Conservation (phyloP, 176 grass and related monocot genomes). For the Musa troglodytarum region DNA sequence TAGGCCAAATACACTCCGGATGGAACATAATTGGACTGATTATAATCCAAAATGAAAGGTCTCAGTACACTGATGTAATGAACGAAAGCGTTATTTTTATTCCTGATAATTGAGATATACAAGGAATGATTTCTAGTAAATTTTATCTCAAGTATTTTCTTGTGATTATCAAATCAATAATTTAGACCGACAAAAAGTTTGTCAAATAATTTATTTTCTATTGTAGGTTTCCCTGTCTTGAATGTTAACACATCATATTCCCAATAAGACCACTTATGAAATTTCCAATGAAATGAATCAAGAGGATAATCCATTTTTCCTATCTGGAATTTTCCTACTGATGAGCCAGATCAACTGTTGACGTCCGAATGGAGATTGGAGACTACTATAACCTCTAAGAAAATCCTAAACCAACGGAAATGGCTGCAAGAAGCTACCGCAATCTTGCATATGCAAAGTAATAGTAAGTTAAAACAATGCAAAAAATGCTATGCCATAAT, state of each 20-base stretch:
- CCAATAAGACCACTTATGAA: background rate
- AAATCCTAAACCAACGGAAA: background rate
- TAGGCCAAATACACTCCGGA: too few relatives aligned
- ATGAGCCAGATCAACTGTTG: background rate
- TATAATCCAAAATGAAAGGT: too few relatives aligned
- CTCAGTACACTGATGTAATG: too few relatives aligned
- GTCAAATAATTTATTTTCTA: background rate
- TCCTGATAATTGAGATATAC: too few relatives aligned
- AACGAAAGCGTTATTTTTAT: too few relatives aligned
- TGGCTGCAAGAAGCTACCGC: background rate
- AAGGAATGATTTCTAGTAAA: too few relatives aligned
- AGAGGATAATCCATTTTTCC: background rate
- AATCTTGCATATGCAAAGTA: background rate
- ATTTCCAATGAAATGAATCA: background rate
- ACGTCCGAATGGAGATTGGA: background rate
- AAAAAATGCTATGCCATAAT: background rate
- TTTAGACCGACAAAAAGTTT: too few relatives aligned
- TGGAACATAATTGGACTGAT: too few relatives aligned
- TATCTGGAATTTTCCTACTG: background rate
- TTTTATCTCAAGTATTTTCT: too few relatives aligned
- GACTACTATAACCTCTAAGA: background rate
- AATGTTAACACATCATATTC: background rate
- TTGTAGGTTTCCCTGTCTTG: background rate
- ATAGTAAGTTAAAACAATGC: background rate
- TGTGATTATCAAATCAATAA: too few relatives aligned